Evolutionary conservation across 495 filamentous ascomycete species (phyloP).

Genomic region (Pyrenula aspistea): DNA sequence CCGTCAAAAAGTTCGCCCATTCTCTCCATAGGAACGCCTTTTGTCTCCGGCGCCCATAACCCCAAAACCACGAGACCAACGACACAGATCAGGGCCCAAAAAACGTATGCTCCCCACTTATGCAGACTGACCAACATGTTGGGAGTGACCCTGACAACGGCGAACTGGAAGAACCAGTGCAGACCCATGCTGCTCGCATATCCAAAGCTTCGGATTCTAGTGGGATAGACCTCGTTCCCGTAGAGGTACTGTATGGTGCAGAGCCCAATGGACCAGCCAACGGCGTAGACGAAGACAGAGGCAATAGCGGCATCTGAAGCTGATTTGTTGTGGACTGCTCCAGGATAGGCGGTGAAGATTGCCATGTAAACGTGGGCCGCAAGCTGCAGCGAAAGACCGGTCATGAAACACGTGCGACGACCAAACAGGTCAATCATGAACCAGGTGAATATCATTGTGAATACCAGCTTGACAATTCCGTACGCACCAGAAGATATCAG

Average conservation of each 20-base stretch:
- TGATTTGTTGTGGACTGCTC: slow-evolving; percentile 18
- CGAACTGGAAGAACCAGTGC: slow-evolving; percentile 39
- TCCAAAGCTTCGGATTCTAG: slow-evolving; percentile 28
- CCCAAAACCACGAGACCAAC: slow-evolving; percentile 29
- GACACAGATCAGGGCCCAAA: slow-evolving; percentile 30
- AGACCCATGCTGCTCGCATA: slow-evolving; percentile 31
- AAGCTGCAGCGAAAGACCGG: slow-evolving; percentile 25
- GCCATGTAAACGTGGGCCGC: slow-evolving; percentile 31
- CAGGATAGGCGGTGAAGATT: slow-evolving; percentile 28
- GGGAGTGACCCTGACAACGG: slow-evolving; percentile 33
- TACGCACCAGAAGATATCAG: slow-evolving; percentile 32
- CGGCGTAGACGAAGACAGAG: slow-evolving; percentile 33
- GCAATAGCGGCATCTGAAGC: slow-evolving; percentile 32
- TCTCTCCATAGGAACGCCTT: slow-evolving; percentile 28
- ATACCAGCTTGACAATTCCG: slow-evolving; percentile 31
- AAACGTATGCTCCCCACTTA: slow-evolving; percentile 34
- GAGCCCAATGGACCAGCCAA: slow-evolving; percentile 38
- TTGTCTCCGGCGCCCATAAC: slow-evolving; percentile 35
- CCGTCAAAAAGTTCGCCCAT: slow-evolving; percentile 33
- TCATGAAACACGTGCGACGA: slow-evolving; percentile 24
- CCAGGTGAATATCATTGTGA: slow-evolving; percentile 37
- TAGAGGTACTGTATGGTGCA: slow-evolving; percentile 37
- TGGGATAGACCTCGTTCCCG: slow-evolving; percentile 35
- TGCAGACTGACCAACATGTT: slow-evolving; percentile 32
- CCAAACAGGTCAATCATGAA: slow-evolving; percentile 30